Base-by-base conservation (phyloP, 805 yeast species). In the Metschnikowia sp. region DNA sequence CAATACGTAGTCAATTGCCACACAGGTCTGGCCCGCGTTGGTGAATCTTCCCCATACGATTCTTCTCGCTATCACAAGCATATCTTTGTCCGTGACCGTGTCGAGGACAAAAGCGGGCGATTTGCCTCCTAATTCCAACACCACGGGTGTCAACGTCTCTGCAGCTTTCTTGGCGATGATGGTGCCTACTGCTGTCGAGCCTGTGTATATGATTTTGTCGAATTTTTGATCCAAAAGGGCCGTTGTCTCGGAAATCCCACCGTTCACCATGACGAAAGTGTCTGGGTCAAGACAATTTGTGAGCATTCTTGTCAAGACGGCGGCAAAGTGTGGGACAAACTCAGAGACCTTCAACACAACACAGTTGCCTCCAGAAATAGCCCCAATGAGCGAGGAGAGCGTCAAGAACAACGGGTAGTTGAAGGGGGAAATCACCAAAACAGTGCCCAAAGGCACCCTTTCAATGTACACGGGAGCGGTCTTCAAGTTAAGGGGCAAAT, bases 51-150 rank as follows among this genome's bases (percentile, higher is more conserved):
- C 92, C 87, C 94, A 88, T 1, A 77, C 75, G 12, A 88, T 68
- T 65, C 97, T 78, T 53, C 76, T 76, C 26, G 89, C 72, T 36
- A 74, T 53, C 1, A 69, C 64, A 9, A 66, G 59, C 33, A 82
- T 56, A 47, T 79, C 73, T n/a, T 56, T 61, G 47, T 73, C 71
- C 11, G 69, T 69, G 42, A 75, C 67, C 52, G 70, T 72, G 40
- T 70, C 75, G 43, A 89, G 76, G 10, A 91, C 70, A 56, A 90
- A 77, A 2, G 80, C 86, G 0, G 98, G 98, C 8, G 92, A 84
- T 65, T 92, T 92, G 5, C 98, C 98, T 45, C 98, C 97, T 39
- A 91, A 73, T 67, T 91, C 98, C 51, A 91, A 74, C 8, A 86
- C 67, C 10, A 78, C 77, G 0, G 97, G 97, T 1, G 96, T 88